Evolutionary conservation across 106 monocot species (phyloP), one percentile per base, ranked within the genome.

Genomic region (Dendrobium huoshanense): DNA sequence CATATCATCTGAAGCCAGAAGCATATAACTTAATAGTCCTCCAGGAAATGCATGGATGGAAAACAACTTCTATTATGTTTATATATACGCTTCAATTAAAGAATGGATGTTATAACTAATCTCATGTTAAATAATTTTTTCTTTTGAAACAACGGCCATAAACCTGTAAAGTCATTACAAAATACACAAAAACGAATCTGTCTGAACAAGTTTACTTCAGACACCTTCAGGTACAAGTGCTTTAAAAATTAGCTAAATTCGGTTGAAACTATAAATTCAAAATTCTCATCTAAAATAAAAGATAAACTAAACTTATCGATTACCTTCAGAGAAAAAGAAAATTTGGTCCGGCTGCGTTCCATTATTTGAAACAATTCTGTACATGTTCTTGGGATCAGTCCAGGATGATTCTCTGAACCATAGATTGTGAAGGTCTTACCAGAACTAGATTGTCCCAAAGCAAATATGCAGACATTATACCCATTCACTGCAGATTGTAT

Each of bases 401-500:
- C 98, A 41, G 92, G 98, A 79, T 86, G 88, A 82, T 43, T 86
- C 44, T 98, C 89, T 15, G 88, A 89, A 72, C 94, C 98, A 80
- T 93, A 98, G 80, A 98, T 98, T 47, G 94, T 98, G 51, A 92
- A 98, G 78, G 94, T 98, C 78, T 98, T 98, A 15, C 98, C 94
- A 49, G 95, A 98, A 79, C 98, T 90, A 78, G 98, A 91, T 92
- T 92, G 98, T 4, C 98, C 98, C 86, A 92, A 98, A 25, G 98
- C 98, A 89, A 95, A 98, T 73, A 98, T 92, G 61, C 94, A 98
- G 11, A 98, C 98, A 91, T 98, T 98, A 77, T 92, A 98, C 55
- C 98, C 98, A 83, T 95, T 95, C 65, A 93, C 84, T 31, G 98
- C 92, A 42, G 95, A 98, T 85, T 95, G 98, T 73, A 98, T 88